Base-by-base conservation (phyloP, 2,329 filamentous ascomycete genomes). In the Pestalotiopsis sp. region DNA sequence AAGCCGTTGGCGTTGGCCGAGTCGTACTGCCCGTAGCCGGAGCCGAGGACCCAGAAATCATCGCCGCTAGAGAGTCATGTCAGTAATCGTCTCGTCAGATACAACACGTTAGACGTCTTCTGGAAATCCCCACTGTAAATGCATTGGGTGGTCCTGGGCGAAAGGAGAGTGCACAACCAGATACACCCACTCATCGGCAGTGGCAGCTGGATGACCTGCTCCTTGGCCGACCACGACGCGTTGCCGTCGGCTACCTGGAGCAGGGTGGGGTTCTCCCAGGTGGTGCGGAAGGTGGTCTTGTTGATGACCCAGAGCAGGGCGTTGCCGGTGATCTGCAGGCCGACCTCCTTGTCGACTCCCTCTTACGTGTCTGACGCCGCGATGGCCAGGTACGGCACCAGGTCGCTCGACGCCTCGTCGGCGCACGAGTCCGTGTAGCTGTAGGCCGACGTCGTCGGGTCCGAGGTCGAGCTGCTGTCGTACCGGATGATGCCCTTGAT, bases 201-300 rank as follows among this genome's bases (percentile, higher is more conserved):
- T 68, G 7, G 52, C 3, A 79, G 69, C 22, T 71, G 44, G 40
- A 78, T 72, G 7, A 80, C 76, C 39, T 75, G 75, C 67, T 78
- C 75, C 38, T 72, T 69, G 5, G 70, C 68, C 0, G 73, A 73
- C 62, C 75, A 79, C 4, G 71, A 65, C 13, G 67, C 73, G 9
- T 70, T 69, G 20, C 69, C 68, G 24, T 77, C 66, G 4, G 74
- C 66, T 11, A 80, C 71, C 67, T 78, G 73, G 9, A 70, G 68
- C 4, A 82, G 75, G 0, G 84, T 86, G 6, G 85, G 85, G 62
- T 84, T 73, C 10, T 74, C 74, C 78, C 84, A 86, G 66, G 85
- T 78, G 4, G 86, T 77, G 7, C 77, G 64, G 74, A 86, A 79
- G 6, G 81, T 81, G 10, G 79, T 84, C 48, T 76, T 78, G 73